These are phyloP conservation scores for Talaromyces thailandensis DNA, from an alignment of 495 filamentous ascomycete genomes.

Conservation along the genomic window DNA sequence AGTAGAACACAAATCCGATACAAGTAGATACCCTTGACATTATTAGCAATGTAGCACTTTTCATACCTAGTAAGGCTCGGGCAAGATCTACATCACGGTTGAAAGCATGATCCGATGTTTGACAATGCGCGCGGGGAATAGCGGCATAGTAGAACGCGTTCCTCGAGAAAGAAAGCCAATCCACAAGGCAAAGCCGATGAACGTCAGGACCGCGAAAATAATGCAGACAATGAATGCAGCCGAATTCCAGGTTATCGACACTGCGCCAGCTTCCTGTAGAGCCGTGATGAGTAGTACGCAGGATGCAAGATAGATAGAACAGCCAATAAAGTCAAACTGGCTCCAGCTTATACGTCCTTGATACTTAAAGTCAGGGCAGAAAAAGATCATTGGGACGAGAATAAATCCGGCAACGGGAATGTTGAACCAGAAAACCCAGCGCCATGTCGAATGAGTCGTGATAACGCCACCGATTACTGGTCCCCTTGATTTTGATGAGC, in stretches of 20 bases:
- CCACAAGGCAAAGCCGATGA: slow-evolving; percentile 28
- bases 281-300: slow-evolving; percentile 45
- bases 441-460: slow-evolving; percentile 43
- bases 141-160: background rate
- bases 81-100: slow-evolving; percentile 15
- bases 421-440: slow-evolving; percentile 58
- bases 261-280: slow-evolving; percentile 47
- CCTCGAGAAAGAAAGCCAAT: background rate
- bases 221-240: slow-evolving; percentile 33
- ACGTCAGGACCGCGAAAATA: slow-evolving; percentile 27
- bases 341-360: background rate
- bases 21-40: slow-evolving; percentile 20
- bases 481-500: slow-evolving; percentile 8
- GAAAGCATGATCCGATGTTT: background rate
- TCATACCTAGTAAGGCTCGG: background rate
- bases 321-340: background rate
- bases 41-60: background rate
- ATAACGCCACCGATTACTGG: slow-evolving; percentile 58
- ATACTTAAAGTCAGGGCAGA: background rate
- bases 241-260: slow-evolving; percentile 26
- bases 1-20: slow-evolving; percentile 47
- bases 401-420: background rate
- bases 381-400: background rate
- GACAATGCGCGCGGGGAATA: slow-evolving; percentile 17
- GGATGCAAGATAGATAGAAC: background rate